A percentile compares a stretch with the other conserved stretches of the same genome.
Conservation (phyloP, 2,329 filamentous ascomycete species). For the Phialophora tarda region DNA sequence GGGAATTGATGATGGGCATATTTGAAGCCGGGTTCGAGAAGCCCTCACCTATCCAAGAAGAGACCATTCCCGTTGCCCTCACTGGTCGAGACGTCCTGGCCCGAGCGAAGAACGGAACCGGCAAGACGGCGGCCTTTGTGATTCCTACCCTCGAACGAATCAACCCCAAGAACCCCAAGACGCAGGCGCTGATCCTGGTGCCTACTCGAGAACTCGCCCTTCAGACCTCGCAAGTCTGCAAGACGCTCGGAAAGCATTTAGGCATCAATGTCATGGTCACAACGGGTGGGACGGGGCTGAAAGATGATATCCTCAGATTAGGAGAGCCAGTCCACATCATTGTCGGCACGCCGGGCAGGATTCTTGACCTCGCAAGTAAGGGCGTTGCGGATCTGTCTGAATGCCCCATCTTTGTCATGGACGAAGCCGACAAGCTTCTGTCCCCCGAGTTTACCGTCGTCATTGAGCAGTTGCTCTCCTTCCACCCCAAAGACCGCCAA, state of each 20-base stretch:
- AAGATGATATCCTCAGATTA: slow-evolving; percentile 94
- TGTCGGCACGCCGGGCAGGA: slow-evolving; percentile 94
- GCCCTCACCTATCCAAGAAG: slow-evolving; percentile 98
- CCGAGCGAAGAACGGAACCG: slow-evolving; percentile 96
- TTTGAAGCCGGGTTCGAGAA: slow-evolving; percentile 99
- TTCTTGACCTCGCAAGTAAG: slow-evolving; percentile 94
- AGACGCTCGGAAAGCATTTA: slow-evolving; percentile 95
- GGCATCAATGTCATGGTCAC: slow-evolving; percentile 99
- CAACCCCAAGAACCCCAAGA: slow-evolving; percentile 95
- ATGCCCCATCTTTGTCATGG: slow-evolving; percentile 99
- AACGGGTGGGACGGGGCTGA: slow-evolving; percentile 90
- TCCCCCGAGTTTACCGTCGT: slow-evolving; percentile 97
- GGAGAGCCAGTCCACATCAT: slow-evolving; percentile 96
- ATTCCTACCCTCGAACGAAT: slow-evolving; percentile 94
- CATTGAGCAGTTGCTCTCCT: slow-evolving; percentile 92
- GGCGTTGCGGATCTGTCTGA: slow-evolving; percentile 94
- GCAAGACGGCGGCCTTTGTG: slow-evolving; percentile 97
- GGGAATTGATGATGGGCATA: slow-evolving; percentile 97
- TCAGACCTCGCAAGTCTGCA: slow-evolving; percentile 99
- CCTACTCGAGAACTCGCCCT: slow-evolving; percentile 96
- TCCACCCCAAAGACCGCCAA: slow-evolving; percentile 95
- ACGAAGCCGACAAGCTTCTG: slow-evolving; percentile 96
- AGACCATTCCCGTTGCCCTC: slow-evolving; percentile 94
- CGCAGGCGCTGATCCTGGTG: slow-evolving; percentile 93
- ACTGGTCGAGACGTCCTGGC: slow-evolving; percentile 95